Evolutionary conservation across 1,284 basidiomycete species (phyloP).

Genomic region (Trichosporon asahii): DNA sequence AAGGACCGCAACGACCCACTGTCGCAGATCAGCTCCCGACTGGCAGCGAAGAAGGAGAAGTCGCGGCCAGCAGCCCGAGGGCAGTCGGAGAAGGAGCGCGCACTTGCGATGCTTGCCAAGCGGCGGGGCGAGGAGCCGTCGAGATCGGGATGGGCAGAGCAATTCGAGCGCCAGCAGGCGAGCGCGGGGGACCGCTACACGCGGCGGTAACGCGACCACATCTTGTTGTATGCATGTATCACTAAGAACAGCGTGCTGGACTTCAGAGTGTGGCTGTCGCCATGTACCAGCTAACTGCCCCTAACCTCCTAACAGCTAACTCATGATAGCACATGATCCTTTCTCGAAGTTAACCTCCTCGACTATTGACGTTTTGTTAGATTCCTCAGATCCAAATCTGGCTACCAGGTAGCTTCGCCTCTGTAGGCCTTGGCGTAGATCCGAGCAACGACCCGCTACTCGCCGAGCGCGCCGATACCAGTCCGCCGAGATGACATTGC

Average conservation of each 20-base stretch:
- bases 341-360: too few relatives aligned
- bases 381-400: too few relatives aligned
- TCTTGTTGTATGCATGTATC: background rate
- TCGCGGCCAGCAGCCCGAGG: background rate
- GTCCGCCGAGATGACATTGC: too few relatives aligned
- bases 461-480: too few relatives aligned
- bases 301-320: too few relatives aligned
- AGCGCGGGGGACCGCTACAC: constrained; percentile 36
- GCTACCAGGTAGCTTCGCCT: too few relatives aligned
- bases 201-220: background rate
- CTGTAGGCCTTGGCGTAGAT: too few relatives aligned
- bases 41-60: constrained; percentile 10
- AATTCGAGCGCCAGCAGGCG: constrained; percentile 44
- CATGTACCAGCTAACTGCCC: too few relatives aligned
- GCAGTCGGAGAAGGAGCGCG: constrained; percentile 45
- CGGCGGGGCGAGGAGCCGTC: constrained; percentile 20
- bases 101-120: constrained; percentile 45
- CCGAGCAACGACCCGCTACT: too few relatives aligned
- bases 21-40: constrained; percentile 35
- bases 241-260: background rate
- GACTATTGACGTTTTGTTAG: too few relatives aligned
- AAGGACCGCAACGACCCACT: constrained; percentile 47
- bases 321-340: too few relatives aligned
- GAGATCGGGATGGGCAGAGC: constrained; percentile 30
- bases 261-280: too few relatives aligned